These are phyloP conservation scores for Carex scoparia DNA, from an alignment of 176 grass and related monocot genomes.

Conservation along the genomic window DNA sequence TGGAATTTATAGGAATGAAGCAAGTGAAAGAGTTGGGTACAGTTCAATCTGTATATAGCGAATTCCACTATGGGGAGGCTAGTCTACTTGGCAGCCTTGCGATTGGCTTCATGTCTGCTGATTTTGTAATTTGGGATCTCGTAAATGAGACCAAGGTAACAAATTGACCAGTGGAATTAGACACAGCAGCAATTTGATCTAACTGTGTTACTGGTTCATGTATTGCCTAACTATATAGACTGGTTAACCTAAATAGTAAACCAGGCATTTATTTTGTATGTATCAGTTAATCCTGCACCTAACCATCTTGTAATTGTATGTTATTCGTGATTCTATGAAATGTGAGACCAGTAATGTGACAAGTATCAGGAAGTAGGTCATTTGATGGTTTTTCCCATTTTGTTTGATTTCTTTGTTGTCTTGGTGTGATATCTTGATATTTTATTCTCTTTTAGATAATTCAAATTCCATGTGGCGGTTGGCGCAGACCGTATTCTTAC, in stretches of 20 bases:
- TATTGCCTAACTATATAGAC: background rate
- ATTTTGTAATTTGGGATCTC: conserved; percentile 95
- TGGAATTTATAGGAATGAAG: conserved; percentile 84
- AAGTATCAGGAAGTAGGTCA: background rate
- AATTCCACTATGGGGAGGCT: conserved; percentile 24
- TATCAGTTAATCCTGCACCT: background rate
- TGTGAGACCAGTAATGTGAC: background rate
- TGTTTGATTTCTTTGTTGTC: background rate
- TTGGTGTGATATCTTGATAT: conserved; percentile 8
- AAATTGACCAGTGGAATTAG: background rate
- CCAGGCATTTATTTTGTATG: background rate
- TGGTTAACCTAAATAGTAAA: background rate
- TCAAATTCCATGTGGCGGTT: conserved; percentile 86
- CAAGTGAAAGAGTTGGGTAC: conserved; percentile 90
- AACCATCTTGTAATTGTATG: background rate
- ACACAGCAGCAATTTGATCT: background rate
- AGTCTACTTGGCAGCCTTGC: conserved; percentile 42
- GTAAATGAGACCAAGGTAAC: conserved; percentile 85
- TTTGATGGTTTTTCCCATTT: background rate
- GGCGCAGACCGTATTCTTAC: conserved; percentile 89
- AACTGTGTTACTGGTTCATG: background rate
- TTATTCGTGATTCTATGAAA: background rate
- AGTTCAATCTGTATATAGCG: conserved; percentile 47
- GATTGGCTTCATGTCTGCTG: conserved; percentile 85
- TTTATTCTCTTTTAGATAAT: conserved; percentile 37